These are phyloP conservation scores for Trichomonascaceae sp. DNA, from an alignment of 1,139 yeast species.

Conservation along the genomic window DNA sequence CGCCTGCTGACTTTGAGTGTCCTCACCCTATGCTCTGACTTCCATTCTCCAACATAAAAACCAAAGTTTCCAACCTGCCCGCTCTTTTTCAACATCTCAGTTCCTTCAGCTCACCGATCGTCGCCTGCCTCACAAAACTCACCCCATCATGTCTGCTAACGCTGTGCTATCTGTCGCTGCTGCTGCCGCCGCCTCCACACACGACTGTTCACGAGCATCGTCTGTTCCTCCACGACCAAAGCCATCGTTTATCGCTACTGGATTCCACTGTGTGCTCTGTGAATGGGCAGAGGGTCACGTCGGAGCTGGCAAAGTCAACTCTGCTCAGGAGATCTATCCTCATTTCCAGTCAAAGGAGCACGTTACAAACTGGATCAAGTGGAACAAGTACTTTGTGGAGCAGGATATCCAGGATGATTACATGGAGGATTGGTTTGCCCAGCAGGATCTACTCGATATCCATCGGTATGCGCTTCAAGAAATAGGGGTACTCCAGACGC, in stretches of 20 bases:
- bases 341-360: conserved; percentile 18
- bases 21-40: too few species aligned
- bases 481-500: conserved; percentile 6
- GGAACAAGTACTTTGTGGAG: conserved; percentile 18
- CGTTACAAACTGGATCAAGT: conserved; percentile 15
- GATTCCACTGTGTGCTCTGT: conserved; percentile 12
- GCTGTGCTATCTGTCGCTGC: too few species aligned
- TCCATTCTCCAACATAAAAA: too few species aligned
- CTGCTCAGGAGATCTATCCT: conserved; percentile 11
- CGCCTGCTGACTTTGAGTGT: too few species aligned
- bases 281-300: conserved; percentile 17
- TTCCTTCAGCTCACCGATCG: too few species aligned
- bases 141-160: too few species aligned
- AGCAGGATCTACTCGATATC: conserved; percentile 14
- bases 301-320: conserved; percentile 3
- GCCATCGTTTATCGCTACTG: background rate
- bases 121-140: too few species aligned
- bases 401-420: conserved; percentile 19
- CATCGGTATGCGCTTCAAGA: conserved; percentile 14
- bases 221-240: background rate
- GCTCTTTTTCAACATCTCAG: too few species aligned
- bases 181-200: too few species aligned
- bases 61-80: too few species aligned
- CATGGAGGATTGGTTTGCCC: conserved; percentile 20
- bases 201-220: background rate